Percentiles rank a stretch among this genome's conserved stretches.
phyloP scores from a whole-genome alignment of 768 basidiomycete genomes.

The Pleurotus djamor region DNA sequence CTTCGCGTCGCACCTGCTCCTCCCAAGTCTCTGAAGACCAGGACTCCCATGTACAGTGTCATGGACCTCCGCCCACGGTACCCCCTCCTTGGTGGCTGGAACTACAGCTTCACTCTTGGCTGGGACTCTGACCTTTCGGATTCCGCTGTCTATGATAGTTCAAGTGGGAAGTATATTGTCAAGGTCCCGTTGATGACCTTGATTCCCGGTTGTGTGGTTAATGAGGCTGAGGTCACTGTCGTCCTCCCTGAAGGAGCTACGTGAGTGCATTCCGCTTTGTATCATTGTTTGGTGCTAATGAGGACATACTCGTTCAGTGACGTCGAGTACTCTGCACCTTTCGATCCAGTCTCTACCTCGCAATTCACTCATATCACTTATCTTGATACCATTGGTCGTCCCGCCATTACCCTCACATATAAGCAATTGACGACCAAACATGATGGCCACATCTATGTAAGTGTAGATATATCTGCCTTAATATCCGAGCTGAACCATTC shows the following conservation, averaged over 20 bases:
- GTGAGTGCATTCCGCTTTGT: constrained; percentile 46
- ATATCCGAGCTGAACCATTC: background rate
- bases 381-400: constrained; percentile 90
- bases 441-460: constrained; percentile 76
- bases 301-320: constrained; percentile 46
- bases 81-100: constrained; percentile 96
- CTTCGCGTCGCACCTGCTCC: constrained; percentile 70
- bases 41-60: constrained; percentile 53
- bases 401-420: constrained; percentile 73
- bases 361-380: constrained; percentile 79
- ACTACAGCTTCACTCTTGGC: constrained; percentile 91
- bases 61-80: constrained; percentile 89
- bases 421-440: constrained; percentile 77
- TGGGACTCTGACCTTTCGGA: constrained; percentile 89
- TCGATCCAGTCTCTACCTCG: constrained; percentile 62
- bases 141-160: constrained; percentile 61
- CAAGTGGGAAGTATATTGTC: constrained; percentile 65
- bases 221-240: constrained; percentile 76
- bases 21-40: constrained; percentile 33
- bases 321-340: constrained; percentile 74
- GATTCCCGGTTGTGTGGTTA: constrained; percentile 76
- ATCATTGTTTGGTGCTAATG: constrained; percentile 6
- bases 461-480: constrained; percentile 24
- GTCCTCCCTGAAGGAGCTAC: constrained; percentile 94
- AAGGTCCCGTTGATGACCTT: constrained; percentile 85